These are phyloP conservation scores for Scedosporium apiospermum DNA, from an alignment of 2,329 filamentous ascomycete species.

Conservation along the genomic window DNA sequence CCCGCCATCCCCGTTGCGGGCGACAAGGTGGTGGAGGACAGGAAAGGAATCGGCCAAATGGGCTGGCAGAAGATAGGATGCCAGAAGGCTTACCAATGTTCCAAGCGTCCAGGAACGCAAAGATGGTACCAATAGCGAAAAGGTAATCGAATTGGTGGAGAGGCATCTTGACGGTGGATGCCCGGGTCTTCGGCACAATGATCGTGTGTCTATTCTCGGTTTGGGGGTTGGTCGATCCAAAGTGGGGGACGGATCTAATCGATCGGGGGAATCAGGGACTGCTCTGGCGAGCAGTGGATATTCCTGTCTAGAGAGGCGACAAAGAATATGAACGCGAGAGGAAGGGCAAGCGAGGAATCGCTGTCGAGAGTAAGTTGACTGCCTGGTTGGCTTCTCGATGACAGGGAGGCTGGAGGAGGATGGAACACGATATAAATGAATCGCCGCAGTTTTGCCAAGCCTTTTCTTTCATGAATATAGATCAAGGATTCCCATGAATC, in stretches of 20 bases:
- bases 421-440: slow-evolving; percentile 1
- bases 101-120: slow-evolving; percentile 58
- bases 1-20: too few species aligned
- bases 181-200: not conserved
- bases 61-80: not conserved
- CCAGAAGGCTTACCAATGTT: slow-evolving; percentile 42
- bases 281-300: not conserved
- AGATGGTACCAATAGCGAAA: slow-evolving; percentile 54
- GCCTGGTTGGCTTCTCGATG: not conserved
- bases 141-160: slow-evolving; percentile 52
- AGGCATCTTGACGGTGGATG: slow-evolving; percentile 16
- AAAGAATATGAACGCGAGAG: not conserved
- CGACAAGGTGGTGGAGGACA: not conserved
- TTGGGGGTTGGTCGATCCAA: not conserved
- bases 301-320: not conserved
- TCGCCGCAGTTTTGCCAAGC: not conserved
- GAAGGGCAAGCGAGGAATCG: not conserved
- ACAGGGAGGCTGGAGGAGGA: not conserved
- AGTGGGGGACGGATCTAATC: not conserved
- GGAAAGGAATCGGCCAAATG: not conserved
- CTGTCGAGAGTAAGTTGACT: not conserved
- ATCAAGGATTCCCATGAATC: not conserved
- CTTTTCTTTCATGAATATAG: not conserved
- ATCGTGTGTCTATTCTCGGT: not conserved
- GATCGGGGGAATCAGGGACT: not conserved